Evolutionary conservation across 2,329 filamentous ascomycete genomes (phyloP), one percentile per base, ranked within the genome.

Genomic region (Raffaelea deltoideospora): DNA sequence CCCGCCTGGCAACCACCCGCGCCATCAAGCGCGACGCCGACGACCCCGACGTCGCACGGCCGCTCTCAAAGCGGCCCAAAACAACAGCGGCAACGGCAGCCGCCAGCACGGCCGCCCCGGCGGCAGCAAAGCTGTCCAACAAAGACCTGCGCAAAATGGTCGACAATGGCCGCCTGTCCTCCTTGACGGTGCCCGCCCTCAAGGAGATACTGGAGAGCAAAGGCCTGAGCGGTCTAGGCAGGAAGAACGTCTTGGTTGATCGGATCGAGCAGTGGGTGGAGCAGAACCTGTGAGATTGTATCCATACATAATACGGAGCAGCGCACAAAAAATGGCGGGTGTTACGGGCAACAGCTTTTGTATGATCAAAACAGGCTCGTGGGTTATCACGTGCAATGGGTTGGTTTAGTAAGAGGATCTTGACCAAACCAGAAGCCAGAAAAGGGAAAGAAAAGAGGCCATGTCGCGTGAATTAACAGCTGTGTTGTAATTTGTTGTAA

Each of bases 201-300:
- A 70, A 62, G 41, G 62, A 65, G 18, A 50, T 69, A 7, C 54
- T 72, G 26, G 55, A 50, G 0, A 56, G 55, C 21, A 65, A 63
- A 39, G 67, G 65, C 0, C 46, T 72, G 27, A 65, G 62, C 23
- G 59, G 60, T 0, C 50, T 58, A 8, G 71, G 71, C 0, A 59
- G 60, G 47, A 76, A 76, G 53, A 59, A 60, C 3, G 66, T 70
- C 2, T 48, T 76, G 33, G 47, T 73, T 5, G 70, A 74, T 43
- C 61, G 64, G 41, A 50, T 76, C 26, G 69, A 72, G 50, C 54
- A 68, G 40, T 75, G 69, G 69, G 53, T 67, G 10, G 70, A 73
- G 37, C 57, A 61, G 31, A 67, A 65, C 35, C 35, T 44, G 27
- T 53, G 37, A 7, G 17, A 17, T 3, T 20, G 7, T 30, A n/a